A percentile compares a stretch with the other conserved stretches of the same genome.
Evolutionary conservation across 1,284 basidiomycete species (phyloP).

Genomic region (Cryptococcus maquisensis): DNA sequence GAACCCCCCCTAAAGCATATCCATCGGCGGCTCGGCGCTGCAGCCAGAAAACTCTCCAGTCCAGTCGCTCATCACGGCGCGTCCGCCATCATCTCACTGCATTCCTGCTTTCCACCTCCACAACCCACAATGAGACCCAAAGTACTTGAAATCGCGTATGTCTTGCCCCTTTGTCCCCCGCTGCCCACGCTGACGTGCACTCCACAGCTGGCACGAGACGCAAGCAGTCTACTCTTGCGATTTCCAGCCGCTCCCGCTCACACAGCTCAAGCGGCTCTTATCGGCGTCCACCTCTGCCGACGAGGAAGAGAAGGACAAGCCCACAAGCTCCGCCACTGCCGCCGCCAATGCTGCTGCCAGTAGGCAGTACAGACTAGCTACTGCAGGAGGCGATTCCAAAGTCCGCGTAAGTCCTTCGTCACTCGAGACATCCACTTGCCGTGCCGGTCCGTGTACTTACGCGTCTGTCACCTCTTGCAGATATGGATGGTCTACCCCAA

Average conservation of each 20-base stretch:
- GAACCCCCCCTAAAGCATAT: neutral
- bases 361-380: conserved; percentile 78
- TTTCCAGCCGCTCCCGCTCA: conserved; percentile 67
- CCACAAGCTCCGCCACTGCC: neutral
- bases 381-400: conserved; percentile 95
- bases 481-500: conserved; percentile 93
- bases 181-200: neutral
- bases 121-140: conserved; percentile 42
- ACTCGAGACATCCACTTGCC: neutral
- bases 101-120: neutral
- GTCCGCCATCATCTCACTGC: neutral
- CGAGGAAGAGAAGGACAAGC: conserved; percentile 22
- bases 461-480: conserved; percentile 49
- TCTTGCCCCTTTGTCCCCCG: neutral
- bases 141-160: conserved; percentile 48
- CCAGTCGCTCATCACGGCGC: neutral
- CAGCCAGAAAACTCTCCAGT: neutral
- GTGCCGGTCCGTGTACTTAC: neutral
- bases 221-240: conserved; percentile 92
- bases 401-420: conserved; percentile 67
- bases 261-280: conserved; percentile 50
- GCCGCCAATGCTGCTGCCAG: conserved; percentile 35
- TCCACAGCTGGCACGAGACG: conserved; percentile 71
- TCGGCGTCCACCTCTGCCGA: conserved; percentile 25
- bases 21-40: neutral